Conservation (phyloP, 2,329 filamentous ascomycete species). For the Amauroascus niger region DNA sequence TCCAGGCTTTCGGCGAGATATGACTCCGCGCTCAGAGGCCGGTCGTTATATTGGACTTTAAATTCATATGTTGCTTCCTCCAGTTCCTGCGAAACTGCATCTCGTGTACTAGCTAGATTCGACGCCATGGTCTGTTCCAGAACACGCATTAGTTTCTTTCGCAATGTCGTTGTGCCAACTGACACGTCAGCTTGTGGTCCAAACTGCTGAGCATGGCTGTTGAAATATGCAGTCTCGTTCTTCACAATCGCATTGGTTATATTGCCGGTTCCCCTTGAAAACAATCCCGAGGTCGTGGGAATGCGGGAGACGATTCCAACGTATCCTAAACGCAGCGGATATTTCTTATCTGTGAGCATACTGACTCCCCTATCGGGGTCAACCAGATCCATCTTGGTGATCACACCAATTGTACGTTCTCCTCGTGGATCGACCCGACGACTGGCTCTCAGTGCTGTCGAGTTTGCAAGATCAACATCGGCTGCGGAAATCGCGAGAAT, state of each 20-base stretch:
- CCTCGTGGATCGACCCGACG: constrained; percentile 86
- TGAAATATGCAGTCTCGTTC: constrained; percentile 83
- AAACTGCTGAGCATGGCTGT: constrained; percentile 69
- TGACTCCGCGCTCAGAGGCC: constrained; percentile 85
- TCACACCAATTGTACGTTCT: constrained; percentile 94
- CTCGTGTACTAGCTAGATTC: constrained; percentile 77
- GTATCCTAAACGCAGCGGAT: constrained; percentile 88
- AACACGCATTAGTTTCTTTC: constrained; percentile 94
- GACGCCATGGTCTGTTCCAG: constrained; percentile 95
- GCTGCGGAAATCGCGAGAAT: constrained; percentile 96
- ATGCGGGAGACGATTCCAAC: constrained; percentile 87
- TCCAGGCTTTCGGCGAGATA: constrained; percentile 93
- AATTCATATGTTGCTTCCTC: constrained; percentile 97
- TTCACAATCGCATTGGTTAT: constrained; percentile 71
- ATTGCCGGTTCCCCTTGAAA: constrained; percentile 71
- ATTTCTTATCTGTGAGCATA: constrained; percentile 81
- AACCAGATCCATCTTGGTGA: constrained; percentile 98
- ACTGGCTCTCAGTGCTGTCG: constrained; percentile 80
- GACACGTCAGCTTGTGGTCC: constrained; percentile 61
- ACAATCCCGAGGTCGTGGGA: constrained; percentile 59
- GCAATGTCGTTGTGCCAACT: constrained; percentile 75
- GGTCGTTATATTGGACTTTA: constrained; percentile 98
- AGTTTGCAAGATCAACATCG: constrained; percentile 95
- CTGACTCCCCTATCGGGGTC: constrained; percentile 67
- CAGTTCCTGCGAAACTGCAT: constrained; percentile 87